Base-by-base conservation (phyloP, 1,139 yeast genomes). In the Taphrina communis region DNA sequence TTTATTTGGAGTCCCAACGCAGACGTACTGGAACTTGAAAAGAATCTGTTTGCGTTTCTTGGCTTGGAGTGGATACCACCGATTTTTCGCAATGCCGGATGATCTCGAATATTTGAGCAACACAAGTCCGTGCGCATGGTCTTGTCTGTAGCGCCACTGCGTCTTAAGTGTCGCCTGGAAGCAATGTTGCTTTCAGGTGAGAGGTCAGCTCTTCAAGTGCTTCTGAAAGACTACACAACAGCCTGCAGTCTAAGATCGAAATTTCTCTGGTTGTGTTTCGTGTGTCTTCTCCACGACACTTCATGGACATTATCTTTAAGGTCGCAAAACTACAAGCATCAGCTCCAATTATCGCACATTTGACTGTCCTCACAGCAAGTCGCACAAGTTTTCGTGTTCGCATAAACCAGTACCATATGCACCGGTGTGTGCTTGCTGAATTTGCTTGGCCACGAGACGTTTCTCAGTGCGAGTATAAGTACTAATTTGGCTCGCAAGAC, bases 1-100 rank as follows among this genome's bases (percentile, higher is more conserved):
- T 52, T 44, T 35, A 51, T 44, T 12, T 65, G 68, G 68, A 41
- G 59, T 5, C 59, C 72, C 1, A 73, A 70, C 11, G 58, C 17
- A 14, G 67, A 70, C 31, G n/a, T 62, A 8, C 69, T 62, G 14
- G 60, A 46, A 39, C 66, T 73, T n/a, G 73, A 72, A 61, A 21
- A 60, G 44, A 59, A 66, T 6, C 70, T 72, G 36, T 72, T 72
- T 52, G 68, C 59, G 11, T 51, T 66, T 12, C 56, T 69, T 3
- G 65, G 53, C 39, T 57, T 72, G 53, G 70, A 71, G 17, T 72
- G 67, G 51, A 59, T 69, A 41, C 69, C 68, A 25, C 73, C 73
- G 17, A 69, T 52, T 36, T 59, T 69, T 39, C 69, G 73, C 41
- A 70, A 70, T 59, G 72, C 65, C 5, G 65, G 53, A 4, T 60